Conservation (phyloP, 805 yeast genomes). For the Nakazawaea ernobii region DNA sequence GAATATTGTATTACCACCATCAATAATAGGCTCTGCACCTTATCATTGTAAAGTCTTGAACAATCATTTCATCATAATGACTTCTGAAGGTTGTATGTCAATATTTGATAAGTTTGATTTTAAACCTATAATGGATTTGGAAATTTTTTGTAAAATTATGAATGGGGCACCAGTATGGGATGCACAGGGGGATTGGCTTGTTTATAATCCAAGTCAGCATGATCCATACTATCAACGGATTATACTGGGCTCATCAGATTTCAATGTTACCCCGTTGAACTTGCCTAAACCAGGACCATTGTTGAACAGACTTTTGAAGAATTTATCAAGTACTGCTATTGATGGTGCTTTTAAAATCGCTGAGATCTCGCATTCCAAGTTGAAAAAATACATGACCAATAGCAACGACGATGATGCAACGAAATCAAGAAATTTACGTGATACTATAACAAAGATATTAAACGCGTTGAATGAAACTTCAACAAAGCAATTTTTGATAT, state of each 20-base stretch:
- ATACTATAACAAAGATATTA: conserved; percentile 21
- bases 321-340: conserved; percentile 45
- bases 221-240: conserved; percentile 29
- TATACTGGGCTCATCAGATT: conserved; percentile 15
- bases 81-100: conserved; percentile 23
- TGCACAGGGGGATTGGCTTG: conserved; percentile 43
- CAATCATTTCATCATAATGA: conserved; percentile 20
- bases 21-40: conserved; percentile 19
- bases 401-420: conserved; percentile 11
- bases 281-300: conserved; percentile 42
- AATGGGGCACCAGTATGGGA: conserved; percentile 41
- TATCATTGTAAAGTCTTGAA: conserved; percentile 16
- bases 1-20: conserved; percentile 22
- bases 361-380: conserved; percentile 40
- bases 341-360: conserved; percentile 45
- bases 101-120: conserved; percentile 17
- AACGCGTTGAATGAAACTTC: conserved; percentile 24
- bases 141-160: conserved; percentile 14
- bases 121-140: conserved; percentile 11
- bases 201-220: conserved; percentile 34
- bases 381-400: conserved; percentile 30
- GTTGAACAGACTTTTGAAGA: conserved; percentile 40
- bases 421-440: conserved; percentile 15
- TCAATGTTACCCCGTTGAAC: conserved; percentile 36
- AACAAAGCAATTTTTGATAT: conserved; percentile 27